Evolutionary conservation across 202 grass and related monocot genomes (phyloP), one percentile per base, ranked within the genome.

Genomic region (Setaria viridis): DNA sequence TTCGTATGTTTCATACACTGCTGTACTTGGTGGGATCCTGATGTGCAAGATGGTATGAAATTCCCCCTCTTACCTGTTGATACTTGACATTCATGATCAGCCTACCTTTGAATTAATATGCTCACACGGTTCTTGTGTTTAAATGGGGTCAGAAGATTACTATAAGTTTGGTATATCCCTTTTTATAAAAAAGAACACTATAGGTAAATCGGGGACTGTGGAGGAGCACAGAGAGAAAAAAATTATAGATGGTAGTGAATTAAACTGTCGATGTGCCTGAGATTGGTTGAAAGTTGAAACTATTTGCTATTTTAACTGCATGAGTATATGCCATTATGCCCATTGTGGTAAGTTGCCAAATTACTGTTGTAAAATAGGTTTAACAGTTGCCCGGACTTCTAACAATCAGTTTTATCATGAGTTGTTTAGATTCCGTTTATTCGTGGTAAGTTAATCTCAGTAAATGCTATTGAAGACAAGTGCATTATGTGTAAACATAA

Each of bases 31-130:
- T 85, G 97, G 93, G 66, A 90, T 96, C 85, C 80, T 99, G 56
- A 92, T 99, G 90, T 99, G 92, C 90, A 99, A 99, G 86, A 91
- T 96, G 93, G 97, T 99, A 96, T 46, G 6, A 74, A 65, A 30
- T 15, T 3, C 32, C 9, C 59, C 51, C 43, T 80, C 71, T 80
- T 82, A 78, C 43, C 1, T 70, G 20, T 85, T 79, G 45, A 59
- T 47, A 53, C 5, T 80, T 84, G 53, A 62, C 33, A 69, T n/a
- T 82, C 48, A 82, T 21, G 21, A 53, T 66, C 33, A 72, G 8
- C 11, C 21, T 71, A 67, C 51, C 48, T 76, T 57, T 80, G 47
- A 43, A 80, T 80, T 67, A 43, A 17, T 54, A 77, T 79, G 16
- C 17, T 89, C n/a, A 9, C 16, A 82, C 82, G 60, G n/a, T 63